Base-by-base conservation (phyloP, 1,284 basidiomycete species). In the Moesziomyces sp. region DNA sequence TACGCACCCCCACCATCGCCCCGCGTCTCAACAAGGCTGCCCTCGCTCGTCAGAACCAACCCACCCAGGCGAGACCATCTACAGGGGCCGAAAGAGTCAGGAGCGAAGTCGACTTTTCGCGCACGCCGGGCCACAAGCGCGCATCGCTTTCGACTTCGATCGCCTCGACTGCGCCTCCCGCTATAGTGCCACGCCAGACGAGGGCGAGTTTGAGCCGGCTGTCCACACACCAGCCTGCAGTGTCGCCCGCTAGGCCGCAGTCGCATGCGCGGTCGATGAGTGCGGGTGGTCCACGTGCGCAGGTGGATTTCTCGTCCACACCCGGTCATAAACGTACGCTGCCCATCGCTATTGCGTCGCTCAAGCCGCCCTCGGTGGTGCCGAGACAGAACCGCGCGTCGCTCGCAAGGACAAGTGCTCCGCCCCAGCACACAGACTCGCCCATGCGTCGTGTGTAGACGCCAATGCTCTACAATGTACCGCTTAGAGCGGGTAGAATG, bases 11-110 rank as follows among this genome's bases (percentile, higher is more conserved):
- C 3, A 51, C 46, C 43, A 61, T 79, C 24, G 65, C 66, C 13
- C 79, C 79, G 0, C 56, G 78, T 1, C 52, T 70, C 24, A 79
- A 78, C 58, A 69, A 71, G 35, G 77, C 73, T 21, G 69, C 78
- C 9, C 46, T 74, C 1, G 72, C 66, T 3, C 61, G 77, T 19
- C 62, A 65, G 16, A 38, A 14, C 14, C 35, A 10, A 14, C 13
- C 35, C 35, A 5, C 14, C 35, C 35, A 38, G 35, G 10, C 35
- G 5, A 14, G 33, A 35, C 35, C 35, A 38, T 38, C 14, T 11
- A 14, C 14, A 38, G 35, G 3, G 3, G 11, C 5, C 11, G 35
- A 38, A 16, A 10, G 35, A 7, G 35, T 38, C 14, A 10, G 16
- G 11, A 38, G 30, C 30, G 9, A 40, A 7, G 66, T 76, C 43